Base-by-base conservation (phyloP, 1,139 yeast species). In the Geotrichum bryndzae region DNA sequence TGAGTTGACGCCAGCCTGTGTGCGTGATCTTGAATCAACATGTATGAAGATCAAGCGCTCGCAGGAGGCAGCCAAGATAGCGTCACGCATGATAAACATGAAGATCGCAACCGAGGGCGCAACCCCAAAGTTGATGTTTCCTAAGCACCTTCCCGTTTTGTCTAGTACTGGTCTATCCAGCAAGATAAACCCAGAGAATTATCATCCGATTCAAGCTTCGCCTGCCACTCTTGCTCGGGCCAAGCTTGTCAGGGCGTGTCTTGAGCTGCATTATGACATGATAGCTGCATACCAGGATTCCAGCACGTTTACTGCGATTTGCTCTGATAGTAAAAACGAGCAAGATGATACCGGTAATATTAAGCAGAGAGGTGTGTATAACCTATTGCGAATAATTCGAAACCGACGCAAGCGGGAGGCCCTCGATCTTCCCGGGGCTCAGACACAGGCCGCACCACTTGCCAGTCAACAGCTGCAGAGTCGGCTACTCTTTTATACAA, bases 361-460 rank as follows among this genome's bases (percentile, higher is more conserved):
- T 1, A 6, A 27, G 31, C 31, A 27, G 6, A 27, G 6, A 27
- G 31, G 31, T 27, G 31, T 27, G 2, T 90, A 87, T 74, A 90
- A 90, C 70, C 97, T 97, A 1, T 76, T 90, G 55, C 96, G 89
- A 71, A 81, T 86, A 22, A 82, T 90, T 48, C 76, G 97, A 64
- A 88, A 90, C 72, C 78, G 97, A 61, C 78, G 79, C 63, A 11
- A 72, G 82, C 66, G 79, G 80, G 66, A 82, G 80, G 66, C 76
- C 80, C 67, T 71, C 70, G 60, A 51, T 48, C 50, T 15, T 29
- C 31, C 31, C 6, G 31, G 3, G 31, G 31, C 31, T 6, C 31
- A 27, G 6, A 6, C 3, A 27, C 31, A 27, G 6, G 31, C 31
- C 31, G 31, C 6, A 3, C 31, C 1, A 6, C 6, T 6, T 27